These are phyloP conservation scores for Talaromyces islandicus DNA, from an alignment of 2,329 filamentous ascomycete species.

Conservation along the genomic window DNA sequence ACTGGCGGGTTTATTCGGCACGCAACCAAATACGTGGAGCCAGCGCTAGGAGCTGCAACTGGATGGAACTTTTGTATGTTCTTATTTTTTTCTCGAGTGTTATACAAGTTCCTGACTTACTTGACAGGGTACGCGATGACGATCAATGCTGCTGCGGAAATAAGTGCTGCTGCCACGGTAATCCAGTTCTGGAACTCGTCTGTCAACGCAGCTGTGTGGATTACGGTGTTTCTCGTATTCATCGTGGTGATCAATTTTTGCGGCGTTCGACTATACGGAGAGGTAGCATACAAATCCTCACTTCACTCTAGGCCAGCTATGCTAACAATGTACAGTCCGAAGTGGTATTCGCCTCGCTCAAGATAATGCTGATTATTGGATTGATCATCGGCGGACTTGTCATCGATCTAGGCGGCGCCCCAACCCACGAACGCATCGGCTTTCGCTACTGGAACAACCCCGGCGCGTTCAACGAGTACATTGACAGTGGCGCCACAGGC, in stretches of 20 bases:
- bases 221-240: conserved; percentile 54
- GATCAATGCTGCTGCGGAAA: conserved; percentile 51
- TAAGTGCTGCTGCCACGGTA: conserved; percentile 59
- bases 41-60: conserved; percentile 37
- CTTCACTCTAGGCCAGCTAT: too few species aligned
- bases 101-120: not conserved
- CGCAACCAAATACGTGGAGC: conserved; percentile 39
- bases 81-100: not conserved
- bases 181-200: conserved; percentile 55
- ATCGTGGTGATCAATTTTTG: conserved; percentile 48
- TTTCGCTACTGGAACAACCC: conserved; percentile 48
- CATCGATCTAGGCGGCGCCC: conserved; percentile 50
- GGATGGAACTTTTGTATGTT: conserved; percentile 38
- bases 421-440: conserved; percentile 42
- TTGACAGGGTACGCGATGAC: conserved; percentile 34
- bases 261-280: conserved; percentile 47
- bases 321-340: conserved; percentile 26
- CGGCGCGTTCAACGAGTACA: conserved; percentile 44
- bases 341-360: conserved; percentile 49
- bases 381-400: conserved; percentile 49
- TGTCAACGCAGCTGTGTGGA: conserved; percentile 43
- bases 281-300: conserved; percentile 18
- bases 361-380: conserved; percentile 48
- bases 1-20: conserved; percentile 37
- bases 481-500: conserved; percentile 34